Evolutionary conservation across 306 rosid species (phyloP), one percentile per base, ranked within the genome.

Genomic region (Cucurbita pepo): DNA sequence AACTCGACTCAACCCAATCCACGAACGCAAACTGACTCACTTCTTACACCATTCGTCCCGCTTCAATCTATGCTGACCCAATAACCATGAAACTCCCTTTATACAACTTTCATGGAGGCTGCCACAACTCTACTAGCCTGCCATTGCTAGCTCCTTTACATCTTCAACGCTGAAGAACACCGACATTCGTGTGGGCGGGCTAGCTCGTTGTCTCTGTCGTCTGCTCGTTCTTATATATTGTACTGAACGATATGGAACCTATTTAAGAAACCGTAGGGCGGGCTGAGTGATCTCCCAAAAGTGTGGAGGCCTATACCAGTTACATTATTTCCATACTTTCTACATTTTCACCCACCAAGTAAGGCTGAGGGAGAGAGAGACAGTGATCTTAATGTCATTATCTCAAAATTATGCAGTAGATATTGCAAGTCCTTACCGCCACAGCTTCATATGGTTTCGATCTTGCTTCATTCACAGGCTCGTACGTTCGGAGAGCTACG

Each of bases 191-290:
- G 37, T 0, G 10, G 54, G 54, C 37, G 10, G 54, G 54, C 37
- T 22, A 34, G 15, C 57, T 47, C 41, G 43, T 13, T 40, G 13
- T 63, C 18, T 50, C 51, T 62, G 70, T 38, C 48, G 1, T 44
- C 56, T 67, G 72, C 40, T 66, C 56, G 47, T 22, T 47, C 41
- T 67, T 45, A 47, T 69, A 69, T 30, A 65, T 25, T 69, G 22
- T 48, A 48, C 56, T 30, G 57, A 48, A 47, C 73, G 43, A 48
- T 45, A 69, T 8, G 56, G 73, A 69, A 69, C 73, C 73, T 69
- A 69, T 69, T 48, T 51, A 50, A 69, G 74, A 69, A 69, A 69
- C 30, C 47, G 16, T 69, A 69, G 45, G 47, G 57, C 41, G 45
- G 47, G 57, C 56, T 15, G 56, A 48, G 59, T 69, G 47, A 69